Evolutionary conservation across 2,329 filamentous ascomycete species (phyloP), one percentile per base, ranked within the genome.

Genomic region (Rhynchosporium secalis): DNA sequence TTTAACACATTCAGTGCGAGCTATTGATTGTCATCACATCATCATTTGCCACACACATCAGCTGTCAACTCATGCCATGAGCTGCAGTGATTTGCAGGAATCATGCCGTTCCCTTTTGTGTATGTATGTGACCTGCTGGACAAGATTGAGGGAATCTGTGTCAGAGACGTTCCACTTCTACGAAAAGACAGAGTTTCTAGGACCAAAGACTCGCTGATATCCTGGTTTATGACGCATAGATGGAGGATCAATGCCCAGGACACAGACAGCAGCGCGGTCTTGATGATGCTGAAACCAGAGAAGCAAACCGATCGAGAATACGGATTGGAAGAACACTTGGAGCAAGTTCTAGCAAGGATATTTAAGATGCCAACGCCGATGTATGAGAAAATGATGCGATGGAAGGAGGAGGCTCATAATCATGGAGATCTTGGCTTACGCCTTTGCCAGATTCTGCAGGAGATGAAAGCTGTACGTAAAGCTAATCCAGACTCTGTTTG

Each of bases 291-390:
- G 0, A 82, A 96, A 0, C 91, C 92, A 0, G 87, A 92, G 65
- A 86, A 83, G 66, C 82, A 92, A 58, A 87, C 86, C 2, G 92
- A 96, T 72, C 84, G 91, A 33, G 89, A 94, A 1, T 96, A 93
- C 72, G 83, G 81, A 43, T 79, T 96, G 1, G 85, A 90, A 36
- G 72, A 77, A 8, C 80, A 78, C 0, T 78, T 96, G 0, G 83
- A 87, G 61, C 84, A 81, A 57, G 83, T 91, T n/a, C 80, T 96
- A 15, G 83, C 81, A 3, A 83, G 86, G 38, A 83, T 85, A 26
- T 79, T 94, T n/a, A 75, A 81, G 4, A 80, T 96, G 29, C 86
- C 88, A 0, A 76, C 78, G 3, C 84, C 82, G 2, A 83, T 90
- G 13, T 79, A 82, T 33, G 76, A 77, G 13, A 82, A 90, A 49